A percentile compares a stretch with the other conserved stretches of the same genome.
Conservation (phyloP, 495 filamentous ascomycete genomes). For the Aspergillus affinis region DNA sequence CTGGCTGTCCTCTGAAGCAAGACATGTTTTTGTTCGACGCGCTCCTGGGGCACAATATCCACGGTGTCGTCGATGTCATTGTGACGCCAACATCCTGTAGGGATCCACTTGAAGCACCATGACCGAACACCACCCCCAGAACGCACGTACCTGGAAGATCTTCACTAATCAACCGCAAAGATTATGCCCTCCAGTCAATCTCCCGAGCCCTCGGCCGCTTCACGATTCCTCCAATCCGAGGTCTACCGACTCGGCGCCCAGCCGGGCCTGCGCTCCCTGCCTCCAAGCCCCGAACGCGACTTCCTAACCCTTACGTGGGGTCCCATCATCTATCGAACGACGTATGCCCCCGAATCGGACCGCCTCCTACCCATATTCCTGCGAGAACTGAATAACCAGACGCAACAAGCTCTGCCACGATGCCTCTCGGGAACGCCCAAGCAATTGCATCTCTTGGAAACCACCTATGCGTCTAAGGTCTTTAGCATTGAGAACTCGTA, state of each 20-base stretch:
- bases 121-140: not conserved
- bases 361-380: conserved; percentile 24
- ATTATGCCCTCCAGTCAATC: conserved; percentile 3
- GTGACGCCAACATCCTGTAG: conserved; percentile 8
- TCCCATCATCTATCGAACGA: conserved; percentile 30
- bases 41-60: too few species aligned
- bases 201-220: conserved; percentile 1
- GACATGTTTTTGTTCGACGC: too few species aligned
- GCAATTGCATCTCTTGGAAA: conserved; percentile 16
- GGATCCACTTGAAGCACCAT: not conserved
- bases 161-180: not conserved
- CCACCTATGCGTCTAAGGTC: conserved; percentile 27
- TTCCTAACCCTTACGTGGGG: conserved; percentile 34
- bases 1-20: too few species aligned
- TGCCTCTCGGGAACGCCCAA: conserved; percentile 24
- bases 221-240: conserved; percentile 30
- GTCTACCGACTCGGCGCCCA: conserved; percentile 28
- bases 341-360: conserved; percentile 25
- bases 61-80: conserved; percentile 10
- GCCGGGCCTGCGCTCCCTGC: conserved; percentile 28
- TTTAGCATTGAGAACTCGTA: conserved; percentile 23
- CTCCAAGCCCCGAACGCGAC: conserved; percentile 26
- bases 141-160: not conserved
- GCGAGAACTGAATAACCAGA: conserved; percentile 25
- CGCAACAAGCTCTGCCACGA: conserved; percentile 21